Percentiles rank a stretch among this genome's conserved stretches.
Conservation (phyloP, 805 yeast species). For the Cyberlindnera subsufficiens region DNA sequence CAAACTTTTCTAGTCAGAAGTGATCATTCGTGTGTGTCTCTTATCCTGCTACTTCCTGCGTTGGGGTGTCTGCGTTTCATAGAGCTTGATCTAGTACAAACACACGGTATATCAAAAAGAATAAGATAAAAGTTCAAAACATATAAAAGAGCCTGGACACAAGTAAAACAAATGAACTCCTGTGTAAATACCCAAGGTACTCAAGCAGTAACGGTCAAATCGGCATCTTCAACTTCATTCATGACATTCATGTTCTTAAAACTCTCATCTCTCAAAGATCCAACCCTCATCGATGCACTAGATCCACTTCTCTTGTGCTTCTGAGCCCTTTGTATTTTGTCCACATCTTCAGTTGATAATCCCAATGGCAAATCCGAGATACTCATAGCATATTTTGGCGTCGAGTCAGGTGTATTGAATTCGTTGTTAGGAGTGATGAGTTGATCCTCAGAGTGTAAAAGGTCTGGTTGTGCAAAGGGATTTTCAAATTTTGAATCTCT, state of each 20-base stretch:
- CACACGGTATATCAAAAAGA: no score
- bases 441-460: background rate
- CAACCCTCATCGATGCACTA: background rate
- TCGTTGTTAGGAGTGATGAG: background rate
- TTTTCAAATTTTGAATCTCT: constrained; percentile 5
- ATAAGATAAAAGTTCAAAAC: no score
- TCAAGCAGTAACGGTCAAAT: no score
- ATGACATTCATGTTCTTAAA: background rate
- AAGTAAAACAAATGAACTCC: no score
- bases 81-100: no score
- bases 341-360: constrained; percentile 5
- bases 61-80: no score
- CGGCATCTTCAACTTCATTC: background rate
- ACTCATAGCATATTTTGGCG: constrained; percentile 8
- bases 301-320: background rate
- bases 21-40: no score
- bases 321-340: constrained; percentile 3
- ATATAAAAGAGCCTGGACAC: no score
- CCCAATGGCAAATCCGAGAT: constrained; percentile 9
- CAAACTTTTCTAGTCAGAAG: no score
- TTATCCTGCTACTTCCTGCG: no score
- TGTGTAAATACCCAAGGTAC: no score
- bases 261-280: constrained; percentile 1
- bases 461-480: constrained; percentile 5
- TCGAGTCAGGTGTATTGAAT: background rate